A percentile compares a stretch with the other conserved stretches of the same genome.
Evolutionary conservation across 2,329 filamentous ascomycete genomes (phyloP).

Genomic region (Madurella mycetomatis): DNA sequence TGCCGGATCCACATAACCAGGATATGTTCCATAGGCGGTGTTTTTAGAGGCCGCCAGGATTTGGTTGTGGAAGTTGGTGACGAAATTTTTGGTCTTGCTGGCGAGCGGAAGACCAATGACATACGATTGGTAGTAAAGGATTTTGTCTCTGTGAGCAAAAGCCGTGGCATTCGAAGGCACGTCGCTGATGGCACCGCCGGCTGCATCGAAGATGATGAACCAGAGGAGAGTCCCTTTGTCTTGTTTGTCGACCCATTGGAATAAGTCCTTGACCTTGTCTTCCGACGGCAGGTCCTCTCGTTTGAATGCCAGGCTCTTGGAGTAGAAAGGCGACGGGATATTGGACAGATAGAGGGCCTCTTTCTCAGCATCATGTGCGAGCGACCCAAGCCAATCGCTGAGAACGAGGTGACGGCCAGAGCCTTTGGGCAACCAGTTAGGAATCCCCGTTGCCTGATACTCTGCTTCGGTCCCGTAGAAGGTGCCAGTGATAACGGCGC

Average conservation of each 20-base stretch:
- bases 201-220: conserved; percentile 59
- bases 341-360: conserved; percentile 45
- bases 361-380: conserved; percentile 49
- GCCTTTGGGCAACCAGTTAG: conserved; percentile 41
- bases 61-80: conserved; percentile 46
- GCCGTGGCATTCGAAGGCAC: conserved; percentile 52
- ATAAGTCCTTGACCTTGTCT: conserved; percentile 44
- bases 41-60: conserved; percentile 35
- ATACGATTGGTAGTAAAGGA: conserved; percentile 62
- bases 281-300: conserved; percentile 44
- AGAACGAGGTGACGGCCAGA: conserved; percentile 38
- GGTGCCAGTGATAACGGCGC: conserved; percentile 54
- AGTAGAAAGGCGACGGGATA: conserved; percentile 48
- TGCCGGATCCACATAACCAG: conserved; percentile 57
- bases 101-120: conserved; percentile 48
- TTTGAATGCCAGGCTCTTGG: conserved; percentile 54
- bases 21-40: conserved; percentile 49
- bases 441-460: conserved; percentile 49
- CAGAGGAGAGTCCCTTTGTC: conserved; percentile 51
- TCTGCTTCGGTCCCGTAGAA: conserved; percentile 58
- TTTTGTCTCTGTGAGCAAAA: conserved; percentile 59
- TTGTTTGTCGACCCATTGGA: conserved; percentile 48
- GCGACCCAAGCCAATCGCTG: conserved; percentile 59
- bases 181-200: conserved; percentile 57
- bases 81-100: conserved; percentile 44